A percentile compares a stretch with the other conserved stretches of the same genome.
These are phyloP conservation scores for Arthrobotrys conoides DNA, from an alignment of 2,329 filamentous ascomycete species.

Conservation along the genomic window DNA sequence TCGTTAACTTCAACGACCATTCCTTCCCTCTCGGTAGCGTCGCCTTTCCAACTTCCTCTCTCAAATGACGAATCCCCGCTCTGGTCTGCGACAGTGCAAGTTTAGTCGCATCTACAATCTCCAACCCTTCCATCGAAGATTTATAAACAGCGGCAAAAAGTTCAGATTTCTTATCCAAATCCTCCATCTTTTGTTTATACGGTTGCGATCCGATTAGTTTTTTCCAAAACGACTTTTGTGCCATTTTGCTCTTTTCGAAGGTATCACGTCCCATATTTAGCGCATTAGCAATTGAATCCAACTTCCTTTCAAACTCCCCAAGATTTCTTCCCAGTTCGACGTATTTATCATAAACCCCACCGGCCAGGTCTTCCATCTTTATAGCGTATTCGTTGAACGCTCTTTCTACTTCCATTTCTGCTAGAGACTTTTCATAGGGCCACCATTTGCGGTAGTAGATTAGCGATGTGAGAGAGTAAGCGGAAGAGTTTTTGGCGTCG, in stretches of 20 bases:
- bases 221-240: background rate
- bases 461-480: background rate
- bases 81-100: background rate
- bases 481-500: background rate
- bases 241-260: background rate
- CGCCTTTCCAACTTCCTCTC: background rate
- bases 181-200: background rate
- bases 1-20: constrained; percentile 7
- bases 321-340: background rate
- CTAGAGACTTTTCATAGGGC: background rate
- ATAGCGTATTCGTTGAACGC: background rate
- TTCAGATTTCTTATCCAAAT: background rate
- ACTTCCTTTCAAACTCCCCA: background rate
- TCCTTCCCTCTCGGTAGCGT: background rate
- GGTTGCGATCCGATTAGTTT: background rate
- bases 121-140: background rate
- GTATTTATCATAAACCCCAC: background rate
- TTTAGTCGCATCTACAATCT: background rate
- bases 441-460: background rate
- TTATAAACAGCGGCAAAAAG: background rate
- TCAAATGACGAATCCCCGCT: background rate
- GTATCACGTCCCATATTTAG: background rate
- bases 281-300: background rate
- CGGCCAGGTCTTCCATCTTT: background rate
- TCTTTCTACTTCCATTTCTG: background rate